These are phyloP conservation scores for Candida smagusa DNA, from an alignment of 1,139 yeast genomes.

Conservation along the genomic window DNA sequence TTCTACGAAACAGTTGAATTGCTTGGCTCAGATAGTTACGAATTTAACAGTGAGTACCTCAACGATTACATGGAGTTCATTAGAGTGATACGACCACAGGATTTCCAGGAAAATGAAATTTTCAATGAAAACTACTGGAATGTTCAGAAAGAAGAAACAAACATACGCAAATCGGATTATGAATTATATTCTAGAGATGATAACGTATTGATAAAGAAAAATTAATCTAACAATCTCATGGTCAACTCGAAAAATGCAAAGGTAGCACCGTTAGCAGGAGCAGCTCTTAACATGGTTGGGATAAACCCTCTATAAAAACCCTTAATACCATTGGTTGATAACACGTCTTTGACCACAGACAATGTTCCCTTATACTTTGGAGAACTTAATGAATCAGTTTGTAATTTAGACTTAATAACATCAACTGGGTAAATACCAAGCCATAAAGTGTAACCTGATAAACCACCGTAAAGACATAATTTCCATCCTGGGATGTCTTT, in stretches of 20 bases:
- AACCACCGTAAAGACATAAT: constrained; percentile 77
- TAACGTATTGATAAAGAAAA: constrained; percentile 1
- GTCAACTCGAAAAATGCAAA: constrained; percentile 88
- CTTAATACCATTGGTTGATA: constrained; percentile 54
- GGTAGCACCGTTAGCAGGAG: constrained; percentile 96
- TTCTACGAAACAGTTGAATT: constrained; percentile 36
- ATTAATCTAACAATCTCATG: constrained; percentile 55
- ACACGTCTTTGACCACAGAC: constrained; percentile 55
- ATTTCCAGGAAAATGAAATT: constrained; percentile 25
- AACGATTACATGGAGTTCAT: constrained; percentile 49
- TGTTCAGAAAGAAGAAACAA: constrained; percentile 4
- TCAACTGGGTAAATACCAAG: constrained; percentile 77
- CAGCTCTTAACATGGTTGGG: constrained; percentile 91
- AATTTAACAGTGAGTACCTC: constrained; percentile 51
- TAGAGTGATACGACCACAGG: constrained; percentile 40
- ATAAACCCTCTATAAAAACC: constrained; percentile 87
- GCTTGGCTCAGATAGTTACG: constrained; percentile 49
- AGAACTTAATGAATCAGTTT: constrained; percentile 64
- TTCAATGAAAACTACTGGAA: constrained; percentile 9
- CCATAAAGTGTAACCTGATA: constrained; percentile 89
- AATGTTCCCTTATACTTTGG: constrained; percentile 50
- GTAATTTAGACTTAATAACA: constrained; percentile 80
- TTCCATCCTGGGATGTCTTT: constrained; percentile 80
- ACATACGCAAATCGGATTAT: constrained; percentile 14
- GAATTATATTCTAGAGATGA: constrained; percentile 15